Evolutionary conservation across 164 flowering plant species (phyloP), one percentile per base, ranked within the genome.

Genomic region (Piper longum): DNA sequence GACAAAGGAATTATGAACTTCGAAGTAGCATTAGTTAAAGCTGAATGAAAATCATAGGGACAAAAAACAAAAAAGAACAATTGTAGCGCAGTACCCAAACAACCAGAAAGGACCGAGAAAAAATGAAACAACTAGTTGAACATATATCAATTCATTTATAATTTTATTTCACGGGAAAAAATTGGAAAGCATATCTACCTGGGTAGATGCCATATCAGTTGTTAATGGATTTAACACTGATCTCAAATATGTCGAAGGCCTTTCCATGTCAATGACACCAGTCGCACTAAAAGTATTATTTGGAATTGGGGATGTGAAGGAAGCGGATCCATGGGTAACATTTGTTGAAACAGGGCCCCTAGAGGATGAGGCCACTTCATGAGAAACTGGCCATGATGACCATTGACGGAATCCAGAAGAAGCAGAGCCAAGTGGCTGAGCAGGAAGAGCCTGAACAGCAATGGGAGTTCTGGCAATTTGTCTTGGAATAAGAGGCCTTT

Each of bases 401-500:
- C 60, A 26, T 0, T 57, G 60, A 36, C 5, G 60, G 0, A 7
- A 13, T 26, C 13, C 60, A 7, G 79, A 73, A 40, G 71, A 43
- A 61, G 40, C 58, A 41, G 77, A 67, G 41, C 63, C 55, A 41
- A 58, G 76, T 26, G 72, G 12, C 67, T 63, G 82, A 1, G 79
- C 87, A 9, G 97, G 88, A 45, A 85, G 84, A 48, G 86, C 87
- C 75, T 88, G 91, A 65, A 83, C 61, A 42, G 84, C 90, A 64
- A 69, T 54, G 41, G 92, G 86, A 18, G 67, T 66, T 73, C 89
- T 73, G 67, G 7, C 81, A 18, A 77, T 62, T 66, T 71, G 48
- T 60, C 82, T 76, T 4, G 74, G 73, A 56, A 74, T 62, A 8
- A 71, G 3, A 16, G 73, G 63, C 52, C 78, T 76, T 26, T 81